phyloP scores from a whole-genome alignment of 441 rosid genomes.

The Kokia cookei region DNA sequence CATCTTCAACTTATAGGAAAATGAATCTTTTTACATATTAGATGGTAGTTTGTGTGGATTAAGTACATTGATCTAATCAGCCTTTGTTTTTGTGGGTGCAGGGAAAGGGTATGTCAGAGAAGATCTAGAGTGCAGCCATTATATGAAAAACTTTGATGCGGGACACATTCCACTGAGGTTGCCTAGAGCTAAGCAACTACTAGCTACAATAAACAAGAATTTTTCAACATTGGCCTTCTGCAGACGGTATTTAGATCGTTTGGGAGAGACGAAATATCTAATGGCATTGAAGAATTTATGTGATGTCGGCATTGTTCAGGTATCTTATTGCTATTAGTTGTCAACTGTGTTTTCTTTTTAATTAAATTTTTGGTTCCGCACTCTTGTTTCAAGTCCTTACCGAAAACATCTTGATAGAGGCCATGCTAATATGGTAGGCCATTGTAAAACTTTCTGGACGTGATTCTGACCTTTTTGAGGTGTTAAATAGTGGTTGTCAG shows the following conservation, averaged over 20 bases:
- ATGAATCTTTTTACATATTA: neutral
- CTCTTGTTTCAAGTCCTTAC: neutral
- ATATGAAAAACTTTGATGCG: slow-evolving; percentile 83
- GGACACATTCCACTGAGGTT: slow-evolving; percentile 81
- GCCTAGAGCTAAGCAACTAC: slow-evolving; percentile 90
- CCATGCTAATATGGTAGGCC: neutral
- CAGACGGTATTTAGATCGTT: slow-evolving; percentile 77
- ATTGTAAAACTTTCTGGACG: neutral
- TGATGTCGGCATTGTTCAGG: slow-evolving; percentile 90
- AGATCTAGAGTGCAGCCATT: slow-evolving; percentile 94
- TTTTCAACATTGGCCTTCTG: slow-evolving; percentile 94
- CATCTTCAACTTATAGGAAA: neutral
- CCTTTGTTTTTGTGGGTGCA: slow-evolving; percentile 20
- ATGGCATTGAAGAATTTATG: slow-evolving; percentile 87
- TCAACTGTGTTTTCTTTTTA: neutral
- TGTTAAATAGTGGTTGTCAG: too few relatives aligned
- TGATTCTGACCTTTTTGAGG: neutral
- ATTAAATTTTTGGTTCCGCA: neutral
- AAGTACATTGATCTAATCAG: neutral
- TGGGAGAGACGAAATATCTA: slow-evolving; percentile 84
- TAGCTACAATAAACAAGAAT: slow-evolving; percentile 89
- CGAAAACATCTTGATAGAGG: neutral
- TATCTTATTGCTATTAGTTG: slow-evolving; percentile 14
- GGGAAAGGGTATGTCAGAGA: slow-evolving; percentile 93
- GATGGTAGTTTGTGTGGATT: neutral